These are phyloP conservation scores for Pelargonium fulgidum DNA, from an alignment of 441 rosid genomes.

Conservation along the genomic window DNA sequence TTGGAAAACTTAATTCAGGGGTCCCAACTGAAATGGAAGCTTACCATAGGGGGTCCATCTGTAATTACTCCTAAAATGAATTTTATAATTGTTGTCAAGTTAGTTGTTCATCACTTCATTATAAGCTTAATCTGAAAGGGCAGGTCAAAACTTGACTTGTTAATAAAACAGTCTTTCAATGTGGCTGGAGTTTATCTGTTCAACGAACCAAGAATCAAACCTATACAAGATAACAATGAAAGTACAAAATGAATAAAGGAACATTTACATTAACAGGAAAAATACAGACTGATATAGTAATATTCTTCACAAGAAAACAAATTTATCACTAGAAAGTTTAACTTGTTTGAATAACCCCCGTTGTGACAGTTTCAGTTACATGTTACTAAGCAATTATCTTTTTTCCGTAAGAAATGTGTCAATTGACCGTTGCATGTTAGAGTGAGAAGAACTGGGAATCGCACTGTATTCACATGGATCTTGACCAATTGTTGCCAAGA, in stretches of 20 bases:
- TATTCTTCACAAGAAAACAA: conserved; percentile 1
- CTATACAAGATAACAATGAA: neutral
- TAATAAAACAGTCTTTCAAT: neutral
- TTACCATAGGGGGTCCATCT: no score
- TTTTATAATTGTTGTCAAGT: neutral
- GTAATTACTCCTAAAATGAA: no score
- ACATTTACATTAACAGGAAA: conserved; percentile 2
- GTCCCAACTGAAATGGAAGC: no score
- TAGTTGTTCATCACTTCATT: neutral
- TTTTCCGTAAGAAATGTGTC: neutral
- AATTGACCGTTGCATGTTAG: neutral
- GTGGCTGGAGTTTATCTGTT: neutral
- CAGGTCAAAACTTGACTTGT: neutral
- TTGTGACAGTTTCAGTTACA: neutral
- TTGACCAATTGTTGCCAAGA: neutral
- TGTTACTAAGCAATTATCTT: neutral
- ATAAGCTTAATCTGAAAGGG: no score
- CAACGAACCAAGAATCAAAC: neutral
- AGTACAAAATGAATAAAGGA: neutral
- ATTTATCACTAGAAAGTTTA: neutral
- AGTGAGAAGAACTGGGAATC: neutral
- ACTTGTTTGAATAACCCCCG: neutral
- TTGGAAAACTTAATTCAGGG: no score
- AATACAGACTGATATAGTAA: neutral
- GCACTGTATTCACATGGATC: neutral